These are phyloP conservation scores for Bolboschoenus planiculmis DNA, from an alignment of 176 grass and related monocot species.

Conservation along the genomic window DNA sequence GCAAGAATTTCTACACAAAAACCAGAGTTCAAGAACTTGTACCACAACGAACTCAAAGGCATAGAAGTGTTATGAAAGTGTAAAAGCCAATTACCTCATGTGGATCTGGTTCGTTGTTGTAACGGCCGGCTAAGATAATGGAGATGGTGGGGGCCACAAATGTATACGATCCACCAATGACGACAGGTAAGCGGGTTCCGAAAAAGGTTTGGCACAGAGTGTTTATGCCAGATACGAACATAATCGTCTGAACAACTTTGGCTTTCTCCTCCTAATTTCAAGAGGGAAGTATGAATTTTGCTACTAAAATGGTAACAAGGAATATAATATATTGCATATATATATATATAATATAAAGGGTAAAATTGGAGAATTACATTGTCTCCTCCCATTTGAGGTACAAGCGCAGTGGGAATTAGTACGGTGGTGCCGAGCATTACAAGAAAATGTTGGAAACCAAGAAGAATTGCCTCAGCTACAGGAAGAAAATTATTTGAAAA, in stretches of 20 bases:
- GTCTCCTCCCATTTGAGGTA: constrained; percentile 95
- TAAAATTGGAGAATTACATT: constrained; percentile 45
- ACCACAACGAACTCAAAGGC: neutral
- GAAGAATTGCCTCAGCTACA: constrained; percentile 85
- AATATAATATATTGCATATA: neutral
- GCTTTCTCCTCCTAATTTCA: constrained; percentile 75
- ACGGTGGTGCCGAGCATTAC: constrained; percentile 94
- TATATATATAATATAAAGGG: neutral
- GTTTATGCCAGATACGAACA: constrained; percentile 96
- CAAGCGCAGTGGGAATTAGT: constrained; percentile 88
- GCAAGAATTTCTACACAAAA: constrained; percentile 69
- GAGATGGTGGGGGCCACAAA: constrained; percentile 84
- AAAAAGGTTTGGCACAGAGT: constrained; percentile 82
- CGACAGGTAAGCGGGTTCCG: constrained; percentile 70
- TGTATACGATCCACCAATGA: constrained; percentile 82
- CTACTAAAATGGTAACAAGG: neutral
- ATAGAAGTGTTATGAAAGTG: neutral
- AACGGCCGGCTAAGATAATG: constrained; percentile 77
- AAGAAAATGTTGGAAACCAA: constrained; percentile 94
- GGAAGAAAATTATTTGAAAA: too few species aligned
- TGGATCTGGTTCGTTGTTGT: constrained; percentile 66
- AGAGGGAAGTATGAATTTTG: neutral
- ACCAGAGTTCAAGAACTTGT: constrained; percentile 20
- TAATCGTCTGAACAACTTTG: constrained; percentile 71
- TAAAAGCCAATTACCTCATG: constrained; percentile 40